Conservation (phyloP, 306 rosid genomes). For the Cucurbita maxima region DNA sequence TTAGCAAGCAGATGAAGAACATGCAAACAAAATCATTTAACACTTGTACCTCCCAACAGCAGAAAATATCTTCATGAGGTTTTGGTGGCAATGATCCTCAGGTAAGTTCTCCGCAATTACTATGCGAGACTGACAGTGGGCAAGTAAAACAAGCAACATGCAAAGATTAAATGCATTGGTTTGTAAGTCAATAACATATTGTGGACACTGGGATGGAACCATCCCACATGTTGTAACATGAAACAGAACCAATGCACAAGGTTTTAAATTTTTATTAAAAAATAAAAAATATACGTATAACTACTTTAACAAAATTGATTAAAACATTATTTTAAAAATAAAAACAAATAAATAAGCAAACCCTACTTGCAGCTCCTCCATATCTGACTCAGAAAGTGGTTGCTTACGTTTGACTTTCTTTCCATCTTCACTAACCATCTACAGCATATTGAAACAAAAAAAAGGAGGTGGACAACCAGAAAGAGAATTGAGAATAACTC, state of each 20-base stretch:
- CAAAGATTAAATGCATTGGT: slow-evolving; percentile 1
- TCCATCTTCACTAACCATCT: slow-evolving; percentile 91
- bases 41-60: slow-evolving; percentile 72
- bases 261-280: not conserved
- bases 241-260: not conserved
- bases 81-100: slow-evolving; percentile 98
- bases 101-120: slow-evolving; percentile 94
- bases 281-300: not conserved
- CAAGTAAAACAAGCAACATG: slow-evolving; percentile 10
- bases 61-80: slow-evolving; percentile 87
- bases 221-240: not conserved
- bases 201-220: not conserved
- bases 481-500: not conserved
- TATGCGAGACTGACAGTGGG: slow-evolving; percentile 55
- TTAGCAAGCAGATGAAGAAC: not conserved
- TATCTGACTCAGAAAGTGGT: slow-evolving; percentile 57
- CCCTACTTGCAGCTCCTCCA: slow-evolving; percentile 86
- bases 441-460: slow-evolving; percentile 18
- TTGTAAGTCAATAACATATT: not conserved
- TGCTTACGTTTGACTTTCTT: slow-evolving; percentile 73
- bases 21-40: not conserved
- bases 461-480: slow-evolving; percentile 4
- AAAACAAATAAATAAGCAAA: not conserved
- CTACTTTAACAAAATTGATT: not conserved
- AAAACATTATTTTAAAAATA: not conserved